Evolutionary conservation across 306 rosid species (phyloP).

Genomic region (Vigna reflexopilosa): DNA sequence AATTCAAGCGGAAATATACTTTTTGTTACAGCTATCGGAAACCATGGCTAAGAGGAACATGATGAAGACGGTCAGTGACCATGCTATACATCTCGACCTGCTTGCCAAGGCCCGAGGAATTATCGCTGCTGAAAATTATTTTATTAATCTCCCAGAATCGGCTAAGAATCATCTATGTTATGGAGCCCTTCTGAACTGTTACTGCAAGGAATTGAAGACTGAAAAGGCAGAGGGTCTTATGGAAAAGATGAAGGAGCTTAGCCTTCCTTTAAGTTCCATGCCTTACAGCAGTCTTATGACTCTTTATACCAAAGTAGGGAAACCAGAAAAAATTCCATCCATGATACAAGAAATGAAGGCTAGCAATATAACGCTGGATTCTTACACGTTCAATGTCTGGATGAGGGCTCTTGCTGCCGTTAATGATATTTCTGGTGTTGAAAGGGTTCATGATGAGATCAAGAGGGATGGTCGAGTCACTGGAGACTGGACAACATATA

Average conservation of each 20-base stretch:
- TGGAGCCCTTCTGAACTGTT: constrained; percentile 87
- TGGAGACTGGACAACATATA: constrained; percentile 86
- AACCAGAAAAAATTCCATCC: constrained; percentile 69
- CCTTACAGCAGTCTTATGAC: constrained; percentile 90
- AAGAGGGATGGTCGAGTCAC: constrained; percentile 79
- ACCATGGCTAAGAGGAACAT: constrained; percentile 77
- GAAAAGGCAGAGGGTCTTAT: constrained; percentile 83
- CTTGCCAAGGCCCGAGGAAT: constrained; percentile 77
- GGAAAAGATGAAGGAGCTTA: constrained; percentile 90
- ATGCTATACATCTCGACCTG: constrained; percentile 87
- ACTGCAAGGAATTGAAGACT: constrained; percentile 86
- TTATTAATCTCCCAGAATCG: constrained; percentile 77
- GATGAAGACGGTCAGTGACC: constrained; percentile 85
- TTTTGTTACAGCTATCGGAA: constrained; percentile 71
- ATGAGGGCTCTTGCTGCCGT: constrained; percentile 88
- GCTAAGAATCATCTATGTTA: constrained; percentile 81
- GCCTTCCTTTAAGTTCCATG: constrained; percentile 72
- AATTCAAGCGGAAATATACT: constrained; percentile 4
- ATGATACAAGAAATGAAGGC: constrained; percentile 83
- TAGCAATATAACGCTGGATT: constrained; percentile 61
- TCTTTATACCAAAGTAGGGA: constrained; percentile 67
- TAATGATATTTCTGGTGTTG: constrained; percentile 76
- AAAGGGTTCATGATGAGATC: constrained; percentile 90
- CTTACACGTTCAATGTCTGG: constrained; percentile 80
- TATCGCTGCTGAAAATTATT: constrained; percentile 78